Base-by-base conservation (phyloP, 2,329 filamentous ascomycete genomes). In the Davidsoniella eucalypti region DNA sequence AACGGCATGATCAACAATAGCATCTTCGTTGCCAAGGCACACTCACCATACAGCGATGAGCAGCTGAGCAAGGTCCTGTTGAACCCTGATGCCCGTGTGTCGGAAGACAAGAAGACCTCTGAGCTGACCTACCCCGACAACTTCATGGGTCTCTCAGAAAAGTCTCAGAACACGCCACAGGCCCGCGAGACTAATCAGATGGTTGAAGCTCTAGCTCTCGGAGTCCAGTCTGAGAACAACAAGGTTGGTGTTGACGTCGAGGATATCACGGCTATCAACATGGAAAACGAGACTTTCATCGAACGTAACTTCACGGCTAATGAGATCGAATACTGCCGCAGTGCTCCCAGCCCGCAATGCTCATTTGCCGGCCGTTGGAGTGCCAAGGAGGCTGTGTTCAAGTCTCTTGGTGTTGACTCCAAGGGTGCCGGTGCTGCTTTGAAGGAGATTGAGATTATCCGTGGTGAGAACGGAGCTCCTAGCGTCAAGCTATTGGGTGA, bases 341-440 rank as follows among this genome's bases (percentile, higher is more conserved):
- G 82, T 61, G 82, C 86, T 14, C 69, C 87, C 5, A 82, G 76
- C 61, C 84, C 87, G 1, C 86, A 87, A 62, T 85, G 88, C 57
- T 93, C 87, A 47, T 98, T 95, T 66, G 87, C 90, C 4, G 92
- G 92, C 46, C 80, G 87, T 58, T 98, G 92, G 92, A 90, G 83
- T 60, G 92, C 92, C 36, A 98, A 98, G 71, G 92, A 98, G 69
- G 92, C 92, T 25, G 88, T 98, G 1, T 98, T 98, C 75, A 98
- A 98, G 77, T 87, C 86, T 37, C 73, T 98, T 12, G 87, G 88
- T 57, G 88, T 96, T 10, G 69, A 75, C 58, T 83, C 88, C 66
- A 81, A 84, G 67, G 92, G 92, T 54, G 88, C 84, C 8, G 92
- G 93, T 56, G 90, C 92, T 53, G 74, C 87, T 14, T 66, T 98